Conservation (phyloP, 2,329 filamentous ascomycete species). For the Xylariaceae sp. region DNA sequence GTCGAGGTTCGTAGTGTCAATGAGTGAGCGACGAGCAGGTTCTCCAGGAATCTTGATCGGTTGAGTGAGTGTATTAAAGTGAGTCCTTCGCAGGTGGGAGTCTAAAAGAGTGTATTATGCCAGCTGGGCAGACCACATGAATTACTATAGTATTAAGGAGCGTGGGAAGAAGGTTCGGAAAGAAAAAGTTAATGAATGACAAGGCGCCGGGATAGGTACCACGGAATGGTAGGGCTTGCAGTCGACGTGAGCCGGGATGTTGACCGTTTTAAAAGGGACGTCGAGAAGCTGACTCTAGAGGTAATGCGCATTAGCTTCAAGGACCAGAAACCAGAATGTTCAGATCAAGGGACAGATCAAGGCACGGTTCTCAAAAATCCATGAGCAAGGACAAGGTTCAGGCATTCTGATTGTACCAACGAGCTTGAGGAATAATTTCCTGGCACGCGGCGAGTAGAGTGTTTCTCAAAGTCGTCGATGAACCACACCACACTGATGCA, state of each 20-base stretch:
- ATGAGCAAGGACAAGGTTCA: constrained; percentile 17
- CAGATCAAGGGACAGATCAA: constrained; percentile 15
- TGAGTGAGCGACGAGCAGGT: constrained; percentile 45
- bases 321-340: constrained; percentile 16
- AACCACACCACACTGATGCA: constrained; percentile 16
- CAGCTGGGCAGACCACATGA: constrained; percentile 40
- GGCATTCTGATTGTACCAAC: constrained; percentile 21
- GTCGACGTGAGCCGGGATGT: constrained; percentile 36
- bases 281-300: constrained; percentile 31
- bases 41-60: constrained; percentile 48
- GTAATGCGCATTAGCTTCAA: constrained; percentile 21
- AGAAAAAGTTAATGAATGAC: constrained; percentile 62
- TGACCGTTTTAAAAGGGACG: constrained; percentile 41
- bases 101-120: constrained; percentile 40
- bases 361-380: constrained; percentile 17
- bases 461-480: constrained; percentile 18
- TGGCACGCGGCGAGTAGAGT: constrained; percentile 21
- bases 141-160: constrained; percentile 58
- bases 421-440: constrained; percentile 19
- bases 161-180: constrained; percentile 42
- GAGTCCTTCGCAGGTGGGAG: constrained; percentile 27
- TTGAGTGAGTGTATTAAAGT: constrained; percentile 32
- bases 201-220: constrained; percentile 43
- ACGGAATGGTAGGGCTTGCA: constrained; percentile 34
- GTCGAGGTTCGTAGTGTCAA: constrained; percentile 16